Evolutionary conservation across 2,329 filamentous ascomycete species (phyloP).

Genomic region (Talaromyces sp.): DNA sequence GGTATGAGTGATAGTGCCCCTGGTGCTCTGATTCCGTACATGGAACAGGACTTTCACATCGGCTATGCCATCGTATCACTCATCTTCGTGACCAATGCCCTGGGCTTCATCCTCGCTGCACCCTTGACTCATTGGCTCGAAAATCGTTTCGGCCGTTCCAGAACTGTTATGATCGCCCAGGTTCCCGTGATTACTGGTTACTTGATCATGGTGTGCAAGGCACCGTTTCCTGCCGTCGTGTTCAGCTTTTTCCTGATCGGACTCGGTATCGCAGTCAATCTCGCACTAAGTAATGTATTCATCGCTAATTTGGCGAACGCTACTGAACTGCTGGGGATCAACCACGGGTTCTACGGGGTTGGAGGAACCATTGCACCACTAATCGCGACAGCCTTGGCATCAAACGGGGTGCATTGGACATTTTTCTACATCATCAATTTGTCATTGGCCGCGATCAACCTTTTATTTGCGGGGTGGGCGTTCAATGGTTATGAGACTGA

Average conservation of each 20-base stretch:
- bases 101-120: constrained; percentile 72
- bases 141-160: constrained; percentile 61
- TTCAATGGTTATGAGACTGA: constrained; percentile 70
- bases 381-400: constrained; percentile 69
- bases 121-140: constrained; percentile 64
- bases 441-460: constrained; percentile 54
- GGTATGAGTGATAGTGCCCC: constrained; percentile 72
- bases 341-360: constrained; percentile 49
- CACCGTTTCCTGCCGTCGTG: constrained; percentile 67
- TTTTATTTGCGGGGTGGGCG: constrained; percentile 60
- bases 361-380: constrained; percentile 65
- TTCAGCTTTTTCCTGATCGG: constrained; percentile 65
- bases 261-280: constrained; percentile 49
- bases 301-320: constrained; percentile 52
- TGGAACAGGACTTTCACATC: constrained; percentile 71
- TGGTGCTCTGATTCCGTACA: constrained; percentile 75
- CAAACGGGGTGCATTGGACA: constrained; percentile 60
- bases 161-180: constrained; percentile 57
- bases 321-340: constrained; percentile 46
- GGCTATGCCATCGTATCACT: constrained; percentile 75
- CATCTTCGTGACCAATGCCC: constrained; percentile 74
- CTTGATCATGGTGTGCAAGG: constrained; percentile 61
- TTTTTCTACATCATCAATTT: constrained; percentile 69
- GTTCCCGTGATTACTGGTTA: constrained; percentile 60
- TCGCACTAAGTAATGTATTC: constrained; percentile 57